Evolutionary conservation across 73 alveolate species (phyloP), one percentile per base, ranked within the genome.

Genomic region (Vitrella brassicaformis): DNA sequence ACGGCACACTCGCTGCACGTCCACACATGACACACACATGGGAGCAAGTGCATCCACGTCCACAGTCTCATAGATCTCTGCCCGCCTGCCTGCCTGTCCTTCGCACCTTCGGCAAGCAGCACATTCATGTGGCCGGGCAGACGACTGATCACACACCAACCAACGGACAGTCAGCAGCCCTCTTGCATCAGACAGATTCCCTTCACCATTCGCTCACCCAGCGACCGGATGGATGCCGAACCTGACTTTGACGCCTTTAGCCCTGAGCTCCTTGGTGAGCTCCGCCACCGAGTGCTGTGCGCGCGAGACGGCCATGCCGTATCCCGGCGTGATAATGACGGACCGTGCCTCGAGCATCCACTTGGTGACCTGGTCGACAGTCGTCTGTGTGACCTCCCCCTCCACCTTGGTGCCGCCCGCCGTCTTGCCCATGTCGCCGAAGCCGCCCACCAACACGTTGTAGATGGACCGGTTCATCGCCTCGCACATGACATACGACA

Each of bases 81-180:
- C n/a, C n/a, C n/a, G n/a, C n/a, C n/a, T n/a, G n/a, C n/a, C n/a
- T n/a, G n/a, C n/a, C n/a, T n/a, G n/a, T n/a, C n/a, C n/a, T n/a
- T n/a, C n/a, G n/a, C n/a, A n/a, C n/a, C n/a, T 66, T 90, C 96
- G 0, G 96, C 96, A 39, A 90, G 70, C 25, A 90, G 83, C 31
- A 90, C 96, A 67, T 90, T 90, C 86, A 90, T 78, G 69, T 90
- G 91, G 28, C 96, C 96, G 28, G 96, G 95, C 88, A 88, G 71
- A 70, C 94, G 87, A 30, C 94, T 92, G 30, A 66, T 19, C 65
- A 10, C 19, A 10, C n/a, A n/a, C n/a, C n/a, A n/a, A n/a, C n/a
- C n/a, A n/a, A n/a, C n/a, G n/a, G n/a, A n/a, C n/a, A n/a, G n/a
- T n/a, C n/a, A n/a, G n/a, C n/a, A n/a, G n/a, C n/a, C n/a, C n/a